These are phyloP conservation scores for Paracoccidioides lutzii DNA, from an alignment of 2,329 filamentous ascomycete genomes.

Conservation along the genomic window DNA sequence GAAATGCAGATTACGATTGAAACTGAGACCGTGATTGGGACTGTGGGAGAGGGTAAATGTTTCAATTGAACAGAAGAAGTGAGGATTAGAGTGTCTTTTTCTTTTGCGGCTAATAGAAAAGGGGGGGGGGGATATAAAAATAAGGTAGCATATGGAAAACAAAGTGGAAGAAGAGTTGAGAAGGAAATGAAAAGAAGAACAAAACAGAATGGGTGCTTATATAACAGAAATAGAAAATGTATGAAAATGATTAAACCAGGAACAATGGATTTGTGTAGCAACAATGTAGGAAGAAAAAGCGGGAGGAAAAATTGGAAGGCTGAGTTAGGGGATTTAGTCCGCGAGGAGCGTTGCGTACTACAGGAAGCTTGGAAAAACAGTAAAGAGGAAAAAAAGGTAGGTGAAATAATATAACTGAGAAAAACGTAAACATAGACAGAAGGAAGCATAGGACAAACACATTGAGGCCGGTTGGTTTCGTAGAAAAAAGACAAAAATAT, in stretches of 20 bases:
- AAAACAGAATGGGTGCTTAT: neutral
- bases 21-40: neutral
- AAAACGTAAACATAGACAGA: neutral
- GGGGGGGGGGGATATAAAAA: conserved; percentile 9
- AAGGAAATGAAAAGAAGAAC: neutral
- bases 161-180: neutral
- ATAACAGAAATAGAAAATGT: no score
- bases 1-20: no score
- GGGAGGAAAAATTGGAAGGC: conserved; percentile 4
- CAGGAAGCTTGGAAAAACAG: no score
- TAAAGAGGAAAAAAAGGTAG: conserved; percentile 4
- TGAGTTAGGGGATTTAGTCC: neutral
- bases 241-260: no score
- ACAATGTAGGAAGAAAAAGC: conserved; percentile 5
- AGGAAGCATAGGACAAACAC: neutral
- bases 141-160: neutral
- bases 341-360: neutral
- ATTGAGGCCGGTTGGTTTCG: neutral
- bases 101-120: conserved; percentile 4
- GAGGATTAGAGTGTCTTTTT: no score
- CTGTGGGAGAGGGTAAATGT: neutral
- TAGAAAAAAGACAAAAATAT: neutral
- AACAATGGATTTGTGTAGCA: neutral
- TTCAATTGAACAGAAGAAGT: neutral
- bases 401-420: neutral